phyloP scores from a whole-genome alignment of 495 filamentous ascomycete genomes.

The Cladorrhinum samala region DNA sequence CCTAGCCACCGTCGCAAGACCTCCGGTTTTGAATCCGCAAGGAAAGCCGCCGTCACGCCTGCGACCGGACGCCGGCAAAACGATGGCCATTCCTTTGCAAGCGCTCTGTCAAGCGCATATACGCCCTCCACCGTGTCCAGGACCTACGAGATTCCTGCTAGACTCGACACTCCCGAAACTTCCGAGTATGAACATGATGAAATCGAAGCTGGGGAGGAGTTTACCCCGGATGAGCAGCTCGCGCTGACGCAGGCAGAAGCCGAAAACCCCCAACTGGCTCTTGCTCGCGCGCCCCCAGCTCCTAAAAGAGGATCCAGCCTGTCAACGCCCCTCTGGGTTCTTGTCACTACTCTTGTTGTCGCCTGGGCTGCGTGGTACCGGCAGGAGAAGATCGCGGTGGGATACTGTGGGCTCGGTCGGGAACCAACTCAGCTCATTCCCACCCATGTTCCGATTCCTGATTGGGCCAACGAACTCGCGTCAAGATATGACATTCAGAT shows the following conservation, averaged over 20 bases:
- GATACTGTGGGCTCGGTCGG: constrained; percentile 85
- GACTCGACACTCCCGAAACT: constrained; percentile 12
- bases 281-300: constrained; percentile 20
- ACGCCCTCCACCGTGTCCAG: constrained; percentile 28
- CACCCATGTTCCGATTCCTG: constrained; percentile 36
- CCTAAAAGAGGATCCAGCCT: constrained; percentile 19
- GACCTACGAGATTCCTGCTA: constrained; percentile 45
- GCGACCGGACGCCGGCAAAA: constrained; percentile 29
- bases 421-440: constrained; percentile 44
- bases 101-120: constrained; percentile 16
- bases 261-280: constrained; percentile 24
- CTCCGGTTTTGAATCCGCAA: constrained; percentile 20
- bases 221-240: constrained; percentile 81
- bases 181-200: constrained; percentile 13
- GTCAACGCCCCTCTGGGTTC: constrained; percentile 55
- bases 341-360: constrained; percentile 58
- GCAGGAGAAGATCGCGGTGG: constrained; percentile 88
- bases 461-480: constrained; percentile 35
- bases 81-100: constrained; percentile 24
- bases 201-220: constrained; percentile 74
- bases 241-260: constrained; percentile 61
- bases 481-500: constrained; percentile 36
- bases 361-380: constrained; percentile 80
- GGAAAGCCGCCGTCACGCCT: constrained; percentile 25
- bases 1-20: constrained; percentile 38